Evolutionary conservation across 441 rosid species (phyloP).

Genomic region (Aleurites moluccanus): DNA sequence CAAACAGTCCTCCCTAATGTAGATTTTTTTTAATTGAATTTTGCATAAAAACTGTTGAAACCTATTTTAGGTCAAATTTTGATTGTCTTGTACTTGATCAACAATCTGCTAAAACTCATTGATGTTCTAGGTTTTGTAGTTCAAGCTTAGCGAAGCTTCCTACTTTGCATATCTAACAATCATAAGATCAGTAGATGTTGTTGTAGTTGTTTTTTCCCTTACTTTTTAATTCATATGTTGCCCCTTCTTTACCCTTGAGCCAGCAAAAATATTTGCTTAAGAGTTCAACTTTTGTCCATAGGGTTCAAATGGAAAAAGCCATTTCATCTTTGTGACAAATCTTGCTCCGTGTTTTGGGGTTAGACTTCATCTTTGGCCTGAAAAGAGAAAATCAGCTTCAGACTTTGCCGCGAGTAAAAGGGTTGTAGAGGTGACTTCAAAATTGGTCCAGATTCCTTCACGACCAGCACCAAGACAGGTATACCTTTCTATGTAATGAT

Average conservation of each 20-base stretch:
- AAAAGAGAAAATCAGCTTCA: constrained; percentile 53
- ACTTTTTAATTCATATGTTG: neutral
- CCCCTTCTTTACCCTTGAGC: constrained; percentile 12
- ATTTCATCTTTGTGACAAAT: constrained; percentile 93
- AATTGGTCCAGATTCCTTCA: constrained; percentile 94
- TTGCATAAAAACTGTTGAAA: neutral
- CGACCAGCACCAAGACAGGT: constrained; percentile 97
- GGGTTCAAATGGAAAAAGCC: constrained; percentile 80
- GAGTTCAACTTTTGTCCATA: constrained; percentile 35
- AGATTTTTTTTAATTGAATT: neutral
- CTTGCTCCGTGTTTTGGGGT: constrained; percentile 93
- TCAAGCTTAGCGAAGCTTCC: constrained; percentile 3
- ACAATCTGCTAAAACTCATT: neutral
- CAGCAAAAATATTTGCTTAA: constrained; percentile 20
- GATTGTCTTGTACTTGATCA: neutral
- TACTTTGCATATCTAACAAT: neutral
- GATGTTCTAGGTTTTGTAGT: neutral
- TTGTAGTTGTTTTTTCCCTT: neutral
- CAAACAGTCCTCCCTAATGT: neutral
- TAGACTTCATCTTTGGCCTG: constrained; percentile 95
- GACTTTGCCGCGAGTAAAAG: constrained; percentile 57
- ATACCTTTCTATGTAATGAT: constrained; percentile 17
- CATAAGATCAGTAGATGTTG: neutral
- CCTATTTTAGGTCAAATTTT: neutral
- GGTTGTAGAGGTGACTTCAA: constrained; percentile 82